Conservation (phyloP, 345 rosid genomes). For the Linum tenue region DNA sequence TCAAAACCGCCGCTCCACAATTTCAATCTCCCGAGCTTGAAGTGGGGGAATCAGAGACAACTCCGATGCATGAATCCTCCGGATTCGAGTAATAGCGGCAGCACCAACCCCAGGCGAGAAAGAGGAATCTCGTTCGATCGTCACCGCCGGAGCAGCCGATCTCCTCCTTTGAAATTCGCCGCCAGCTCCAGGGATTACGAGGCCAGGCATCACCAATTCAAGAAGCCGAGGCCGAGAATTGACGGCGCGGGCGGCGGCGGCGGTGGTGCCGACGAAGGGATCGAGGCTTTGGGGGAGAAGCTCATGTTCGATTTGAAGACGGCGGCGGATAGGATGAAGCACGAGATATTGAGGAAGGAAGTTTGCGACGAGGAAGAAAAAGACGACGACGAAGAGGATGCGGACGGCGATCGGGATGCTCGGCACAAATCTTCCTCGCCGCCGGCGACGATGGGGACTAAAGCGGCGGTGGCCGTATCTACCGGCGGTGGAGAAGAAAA, state of each 20-base stretch:
- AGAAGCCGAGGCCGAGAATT: constrained; percentile 8
- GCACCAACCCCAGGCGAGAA: not conserved
- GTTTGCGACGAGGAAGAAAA: not conserved
- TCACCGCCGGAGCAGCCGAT: constrained; percentile 15
- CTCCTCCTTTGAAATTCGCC: constrained; percentile 24
- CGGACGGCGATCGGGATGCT: not conserved
- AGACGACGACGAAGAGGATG: constrained; percentile 8
- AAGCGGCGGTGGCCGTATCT: not conserved
- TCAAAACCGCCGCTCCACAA: constrained; percentile 28
- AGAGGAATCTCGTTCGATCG: constrained; percentile 10
- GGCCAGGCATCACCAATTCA: constrained; percentile 4
- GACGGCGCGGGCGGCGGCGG: constrained; percentile 23
- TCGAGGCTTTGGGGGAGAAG: constrained; percentile 40
- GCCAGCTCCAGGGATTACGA: constrained; percentile 1
- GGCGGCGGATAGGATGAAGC: constrained; percentile 29
- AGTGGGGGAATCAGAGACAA: constrained; percentile 23
- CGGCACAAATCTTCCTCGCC: not conserved
- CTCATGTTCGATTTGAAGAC: constrained; percentile 35
- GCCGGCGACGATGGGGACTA: not conserved
- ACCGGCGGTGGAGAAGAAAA: not conserved
- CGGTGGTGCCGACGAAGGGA: constrained; percentile 41
- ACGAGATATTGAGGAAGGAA: constrained; percentile 19
- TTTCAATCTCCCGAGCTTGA: constrained; percentile 19
- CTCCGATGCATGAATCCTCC: constrained; percentile 18
- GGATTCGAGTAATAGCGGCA: not conserved